A percentile compares a stretch with the other conserved stretches of the same genome.
phyloP scores from a whole-genome alignment of 208 protist species.

The Crithidia acanthocephali region DNA sequence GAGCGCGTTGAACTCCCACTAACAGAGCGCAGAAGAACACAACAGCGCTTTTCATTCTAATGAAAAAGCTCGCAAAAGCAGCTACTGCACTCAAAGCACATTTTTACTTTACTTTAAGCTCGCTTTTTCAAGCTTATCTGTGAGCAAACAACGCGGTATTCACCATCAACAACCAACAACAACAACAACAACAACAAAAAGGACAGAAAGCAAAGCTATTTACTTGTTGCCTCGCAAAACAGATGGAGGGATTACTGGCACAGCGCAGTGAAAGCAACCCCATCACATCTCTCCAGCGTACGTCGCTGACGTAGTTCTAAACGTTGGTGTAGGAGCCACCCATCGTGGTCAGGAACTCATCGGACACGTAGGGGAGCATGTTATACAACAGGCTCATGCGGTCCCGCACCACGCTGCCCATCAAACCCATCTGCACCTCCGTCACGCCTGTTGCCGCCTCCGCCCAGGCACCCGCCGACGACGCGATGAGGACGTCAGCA shows the following conservation, averaged over 20 bases:
- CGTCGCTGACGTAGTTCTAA: too few species aligned
- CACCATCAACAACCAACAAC: too few species aligned
- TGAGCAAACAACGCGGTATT: too few species aligned
- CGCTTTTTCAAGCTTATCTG: too few species aligned
- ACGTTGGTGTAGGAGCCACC: conserved; percentile 14
- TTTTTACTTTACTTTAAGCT: too few species aligned
- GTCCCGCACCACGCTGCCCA: conserved; percentile 37
- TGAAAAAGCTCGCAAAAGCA: too few species aligned
- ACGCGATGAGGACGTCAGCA: conserved; percentile 51
- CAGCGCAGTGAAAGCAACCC: background rate
- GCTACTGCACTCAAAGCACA: too few species aligned
- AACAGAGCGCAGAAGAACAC: background rate
- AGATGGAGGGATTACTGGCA: background rate
- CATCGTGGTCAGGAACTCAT: conserved; percentile 54
- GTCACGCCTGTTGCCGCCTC: conserved; percentile 45
- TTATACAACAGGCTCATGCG: conserved; percentile 64
- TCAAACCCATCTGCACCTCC: conserved; percentile 27
- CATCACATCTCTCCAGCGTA: background rate
- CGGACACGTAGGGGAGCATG: conserved; percentile 66
- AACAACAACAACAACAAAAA: too few species aligned
- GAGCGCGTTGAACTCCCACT: background rate
- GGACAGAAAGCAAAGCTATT: too few species aligned
- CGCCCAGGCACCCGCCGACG: conserved; percentile 36
- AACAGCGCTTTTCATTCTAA: too few species aligned
- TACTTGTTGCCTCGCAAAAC: too few species aligned